A percentile compares a stretch with the other conserved stretches of the same genome.
Conservation (phyloP, 108 stramenopile genomes). For the Fragilariopsis cylindrus region DNA sequence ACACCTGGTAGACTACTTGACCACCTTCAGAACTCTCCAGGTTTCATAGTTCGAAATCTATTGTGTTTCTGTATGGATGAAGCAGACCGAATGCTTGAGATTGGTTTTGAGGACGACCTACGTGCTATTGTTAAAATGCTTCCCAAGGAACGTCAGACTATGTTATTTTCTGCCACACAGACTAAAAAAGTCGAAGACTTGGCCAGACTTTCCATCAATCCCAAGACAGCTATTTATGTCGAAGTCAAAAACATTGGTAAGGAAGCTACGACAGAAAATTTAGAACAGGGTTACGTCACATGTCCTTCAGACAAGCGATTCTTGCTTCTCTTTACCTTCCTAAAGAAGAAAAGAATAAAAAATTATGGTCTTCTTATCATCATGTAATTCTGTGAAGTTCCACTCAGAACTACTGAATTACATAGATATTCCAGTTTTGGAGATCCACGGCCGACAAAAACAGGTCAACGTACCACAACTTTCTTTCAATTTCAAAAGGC, state of each 20-base stretch:
- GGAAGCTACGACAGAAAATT: slow-evolving; percentile 89
- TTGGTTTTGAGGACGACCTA: slow-evolving; percentile 99
- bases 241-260: slow-evolving; percentile 89
- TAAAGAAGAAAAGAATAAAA: slow-evolving; percentile 99
- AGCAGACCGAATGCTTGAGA: slow-evolving; percentile 98
- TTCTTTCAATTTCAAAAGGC: slow-evolving; percentile 98
- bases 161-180: slow-evolving; percentile 98
- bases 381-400: slow-evolving; percentile 99
- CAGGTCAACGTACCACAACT: slow-evolving; percentile 97
- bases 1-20: slow-evolving; percentile 98
- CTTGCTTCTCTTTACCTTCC: slow-evolving; percentile 95
- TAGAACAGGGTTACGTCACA: slow-evolving; percentile 99
- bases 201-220: slow-evolving; percentile 90
- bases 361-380: slow-evolving; percentile 99
- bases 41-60: slow-evolving; percentile 89
- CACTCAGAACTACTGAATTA: slow-evolving; percentile 98
- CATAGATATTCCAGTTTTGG: slow-evolving; percentile 97
- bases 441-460: slow-evolving; percentile 98
- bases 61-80: slow-evolving; percentile 98
- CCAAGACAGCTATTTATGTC: slow-evolving; percentile 89
- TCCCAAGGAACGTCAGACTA: slow-evolving; percentile 97
- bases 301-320: slow-evolving; percentile 97
- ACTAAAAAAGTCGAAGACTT: slow-evolving; percentile 98
- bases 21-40: slow-evolving; percentile 97
- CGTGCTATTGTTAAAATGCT: slow-evolving; percentile 93